Conservation (phyloP, 352 stramenopile species). For the Hyaloperonospora arabidopsidis region DNA sequence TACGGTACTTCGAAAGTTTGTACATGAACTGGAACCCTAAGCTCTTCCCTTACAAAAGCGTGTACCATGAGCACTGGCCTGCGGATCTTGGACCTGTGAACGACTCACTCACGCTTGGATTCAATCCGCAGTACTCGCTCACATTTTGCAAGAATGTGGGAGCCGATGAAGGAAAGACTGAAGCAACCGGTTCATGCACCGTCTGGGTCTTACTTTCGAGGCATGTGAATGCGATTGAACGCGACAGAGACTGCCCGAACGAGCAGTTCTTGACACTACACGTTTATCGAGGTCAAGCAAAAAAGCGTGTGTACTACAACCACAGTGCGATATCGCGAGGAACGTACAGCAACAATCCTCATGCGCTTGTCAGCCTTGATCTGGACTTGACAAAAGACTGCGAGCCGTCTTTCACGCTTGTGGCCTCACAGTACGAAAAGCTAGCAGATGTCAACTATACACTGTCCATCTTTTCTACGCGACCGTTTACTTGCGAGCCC, state of each 20-base stretch:
- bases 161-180: conserved; percentile 8
- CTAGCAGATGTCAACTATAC: conserved; percentile 85
- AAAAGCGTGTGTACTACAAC: conserved; percentile 78
- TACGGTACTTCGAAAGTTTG: conserved; percentile 88
- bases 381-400: conserved; percentile 45
- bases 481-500: conserved; percentile 50
- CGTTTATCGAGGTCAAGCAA: conserved; percentile 66
- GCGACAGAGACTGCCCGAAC: conserved; percentile 39
- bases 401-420: conserved; percentile 73
- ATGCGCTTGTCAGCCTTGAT: conserved; percentile 85
- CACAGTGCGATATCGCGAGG: conserved; percentile 68
- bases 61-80: conserved; percentile 81
- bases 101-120: conserved; percentile 87
- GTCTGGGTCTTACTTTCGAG: conserved; percentile 91
- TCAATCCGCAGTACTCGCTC: conserved; percentile 92
- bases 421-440: conserved; percentile 90
- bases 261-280: conserved; percentile 88
- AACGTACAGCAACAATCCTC: conserved; percentile 90
- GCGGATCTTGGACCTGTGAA: conserved; percentile 72
- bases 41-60: conserved; percentile 82
- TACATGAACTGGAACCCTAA: conserved; percentile 95
- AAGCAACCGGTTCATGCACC: conserved; percentile 30
- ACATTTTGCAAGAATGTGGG: conserved; percentile 37
- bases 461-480: conserved; percentile 78
- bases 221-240: conserved; percentile 82